phyloP scores from a whole-genome alignment of 495 filamentous ascomycete genomes.

The Neurospora discreta region DNA sequence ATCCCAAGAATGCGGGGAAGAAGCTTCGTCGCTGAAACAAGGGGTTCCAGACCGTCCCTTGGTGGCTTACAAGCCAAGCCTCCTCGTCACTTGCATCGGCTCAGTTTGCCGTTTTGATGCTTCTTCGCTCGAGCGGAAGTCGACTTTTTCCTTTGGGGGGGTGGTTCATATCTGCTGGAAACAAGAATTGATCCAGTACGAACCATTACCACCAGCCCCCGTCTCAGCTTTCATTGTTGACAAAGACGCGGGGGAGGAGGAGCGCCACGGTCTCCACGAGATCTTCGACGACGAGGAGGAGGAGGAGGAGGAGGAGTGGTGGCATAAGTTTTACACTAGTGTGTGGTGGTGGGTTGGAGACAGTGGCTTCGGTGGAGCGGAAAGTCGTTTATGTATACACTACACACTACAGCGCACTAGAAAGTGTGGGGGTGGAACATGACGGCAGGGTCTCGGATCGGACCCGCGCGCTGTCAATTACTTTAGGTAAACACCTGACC shows the following conservation, averaged over 20 bases:
- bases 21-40: neutral
- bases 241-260: neutral
- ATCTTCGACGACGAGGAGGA: neutral
- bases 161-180: neutral
- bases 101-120: neutral
- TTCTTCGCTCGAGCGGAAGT: conserved; percentile 10
- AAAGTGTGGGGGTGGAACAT: neutral
- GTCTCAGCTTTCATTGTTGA: neutral
- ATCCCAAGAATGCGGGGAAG: neutral
- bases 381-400: neutral
- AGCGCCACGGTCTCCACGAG: neutral
- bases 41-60: neutral
- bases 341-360: neutral
- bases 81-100: neutral
- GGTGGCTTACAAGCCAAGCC: neutral
- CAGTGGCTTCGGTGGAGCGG: neutral
- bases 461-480: neutral
- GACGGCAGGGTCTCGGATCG: neutral
- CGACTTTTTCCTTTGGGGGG: neutral
- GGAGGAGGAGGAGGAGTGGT: no score
- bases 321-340: neutral
- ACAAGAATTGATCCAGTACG: neutral
- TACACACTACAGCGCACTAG: neutral
- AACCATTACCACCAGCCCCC: neutral
- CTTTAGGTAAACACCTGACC: neutral